Evolutionary conservation across 2,329 filamentous ascomycete species (phyloP).

Genomic region (Colletotrichum zoysiae): DNA sequence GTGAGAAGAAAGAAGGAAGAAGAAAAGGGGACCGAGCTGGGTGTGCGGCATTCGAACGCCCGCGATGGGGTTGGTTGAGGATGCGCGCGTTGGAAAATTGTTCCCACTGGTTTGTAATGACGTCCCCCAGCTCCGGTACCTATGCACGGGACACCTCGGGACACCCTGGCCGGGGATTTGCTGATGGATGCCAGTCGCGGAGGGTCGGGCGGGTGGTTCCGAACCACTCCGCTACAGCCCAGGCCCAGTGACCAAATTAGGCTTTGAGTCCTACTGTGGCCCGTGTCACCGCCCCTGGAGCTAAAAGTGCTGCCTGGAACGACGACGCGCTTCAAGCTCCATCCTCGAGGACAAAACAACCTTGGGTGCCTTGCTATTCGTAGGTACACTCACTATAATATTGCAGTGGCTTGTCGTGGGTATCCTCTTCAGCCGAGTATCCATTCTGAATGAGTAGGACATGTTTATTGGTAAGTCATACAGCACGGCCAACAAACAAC

Average conservation of each 20-base stretch:
- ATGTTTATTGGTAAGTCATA: neutral
- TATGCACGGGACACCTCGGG: constrained; percentile 29
- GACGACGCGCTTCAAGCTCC: neutral
- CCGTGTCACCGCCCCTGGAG: constrained; percentile 1
- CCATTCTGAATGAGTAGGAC: neutral
- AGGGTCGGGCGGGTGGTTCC: constrained; percentile 5
- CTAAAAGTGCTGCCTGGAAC: constrained; percentile 19
- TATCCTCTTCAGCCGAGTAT: neutral
- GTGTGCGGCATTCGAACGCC: constrained; percentile 6
- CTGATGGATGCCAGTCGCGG: constrained; percentile 17
- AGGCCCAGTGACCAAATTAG: neutral
- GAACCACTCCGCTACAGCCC: neutral
- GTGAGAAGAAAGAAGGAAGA: neutral
- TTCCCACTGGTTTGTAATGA: constrained; percentile 35
- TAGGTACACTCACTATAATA: too few species aligned
- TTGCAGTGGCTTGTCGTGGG: neutral
- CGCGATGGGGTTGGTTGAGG: neutral
- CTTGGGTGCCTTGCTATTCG: too few species aligned
- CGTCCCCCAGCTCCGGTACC: constrained; percentile 22
- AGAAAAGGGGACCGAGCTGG: constrained; percentile 10
- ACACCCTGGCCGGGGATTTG: neutral
- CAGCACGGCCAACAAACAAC: neutral
- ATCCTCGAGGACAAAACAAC: neutral
- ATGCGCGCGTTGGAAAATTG: constrained; percentile 27
- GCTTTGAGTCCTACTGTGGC: constrained; percentile 1